A percentile compares a stretch with the other conserved stretches of the same genome.
Evolutionary conservation across 345 rosid genomes (phyloP).

Genomic region (Citrus trifoliata): DNA sequence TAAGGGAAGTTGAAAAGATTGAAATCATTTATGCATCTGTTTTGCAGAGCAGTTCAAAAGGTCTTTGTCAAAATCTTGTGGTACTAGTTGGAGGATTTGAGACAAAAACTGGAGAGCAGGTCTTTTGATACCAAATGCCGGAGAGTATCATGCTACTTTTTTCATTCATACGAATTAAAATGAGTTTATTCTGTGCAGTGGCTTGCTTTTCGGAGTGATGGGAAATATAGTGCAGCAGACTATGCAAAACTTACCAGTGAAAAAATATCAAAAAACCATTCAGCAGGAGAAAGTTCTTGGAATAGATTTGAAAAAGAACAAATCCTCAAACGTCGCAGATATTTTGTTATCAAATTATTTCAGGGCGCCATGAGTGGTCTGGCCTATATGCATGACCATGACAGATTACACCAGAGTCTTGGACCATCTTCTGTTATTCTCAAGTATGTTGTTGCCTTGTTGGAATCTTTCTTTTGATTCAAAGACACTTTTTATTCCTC

Average conservation of each 20-base stretch:
- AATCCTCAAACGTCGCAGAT: constrained; percentile 51
- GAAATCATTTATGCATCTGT: constrained; percentile 10
- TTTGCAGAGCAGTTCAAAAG: constrained; percentile 59
- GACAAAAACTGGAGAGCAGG: constrained; percentile 91
- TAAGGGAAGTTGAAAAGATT: background rate
- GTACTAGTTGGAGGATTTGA: constrained; percentile 87
- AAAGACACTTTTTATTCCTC: background rate
- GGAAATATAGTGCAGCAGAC: constrained; percentile 85
- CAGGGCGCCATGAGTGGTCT: constrained; percentile 79
- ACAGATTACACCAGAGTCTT: constrained; percentile 94
- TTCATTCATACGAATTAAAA: constrained; percentile 6
- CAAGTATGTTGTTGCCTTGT: constrained; percentile 50
- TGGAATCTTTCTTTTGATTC: constrained; percentile 3
- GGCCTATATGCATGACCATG: constrained; percentile 79
- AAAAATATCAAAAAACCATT: constrained; percentile 42
- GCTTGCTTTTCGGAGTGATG: constrained; percentile 86
- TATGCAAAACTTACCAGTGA: constrained; percentile 64
- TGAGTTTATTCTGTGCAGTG: constrained; percentile 49
- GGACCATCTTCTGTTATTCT: constrained; percentile 91
- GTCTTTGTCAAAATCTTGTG: constrained; percentile 57
- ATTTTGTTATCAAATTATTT: constrained; percentile 56
- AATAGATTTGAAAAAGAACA: constrained; percentile 55
- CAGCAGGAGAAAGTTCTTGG: constrained; percentile 47
- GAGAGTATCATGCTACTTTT: constrained; percentile 4
- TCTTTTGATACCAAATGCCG: constrained; percentile 28